Percentiles rank a stretch among this genome's conserved stretches.
phyloP scores from a whole-genome alignment of 179 eudicot genomes.

The Silene noctiflora region DNA sequence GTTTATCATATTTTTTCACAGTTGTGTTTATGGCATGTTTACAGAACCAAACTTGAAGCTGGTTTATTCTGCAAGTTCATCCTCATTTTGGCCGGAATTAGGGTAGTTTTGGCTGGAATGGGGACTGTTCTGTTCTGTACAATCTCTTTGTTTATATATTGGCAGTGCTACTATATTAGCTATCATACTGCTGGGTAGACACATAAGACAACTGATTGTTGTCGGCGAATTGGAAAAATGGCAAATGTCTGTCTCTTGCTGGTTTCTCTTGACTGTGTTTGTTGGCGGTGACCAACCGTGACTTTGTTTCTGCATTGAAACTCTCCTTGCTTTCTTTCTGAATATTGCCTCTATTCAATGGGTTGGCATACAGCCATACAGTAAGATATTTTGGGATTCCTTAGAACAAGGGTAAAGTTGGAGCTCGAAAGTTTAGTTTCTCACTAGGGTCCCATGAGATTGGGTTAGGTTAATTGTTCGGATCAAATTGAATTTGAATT shows the following conservation, averaged over 20 bases:
- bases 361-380: too few species aligned
- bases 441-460: too few species aligned
- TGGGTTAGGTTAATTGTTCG: too few species aligned
- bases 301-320: too few species aligned
- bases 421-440: too few species aligned
- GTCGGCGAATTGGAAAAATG: neutral
- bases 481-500: too few species aligned
- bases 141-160: neutral
- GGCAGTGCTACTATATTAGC: conserved; percentile 1
- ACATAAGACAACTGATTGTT: neutral
- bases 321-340: too few species aligned
- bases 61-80: neutral
- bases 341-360: too few species aligned
- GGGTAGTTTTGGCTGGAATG: neutral
- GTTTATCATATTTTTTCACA: neutral
- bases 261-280: neutral
- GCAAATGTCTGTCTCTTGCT: neutral
- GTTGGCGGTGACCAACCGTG: too few species aligned
- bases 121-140: neutral
- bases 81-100: neutral
- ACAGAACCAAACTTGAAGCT: neutral
- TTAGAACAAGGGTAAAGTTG: too few species aligned
- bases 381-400: too few species aligned
- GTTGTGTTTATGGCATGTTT: neutral
- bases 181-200: neutral